Evolutionary conservation across 805 yeast genomes (phyloP), one percentile per base, ranked within the genome.

Genomic region (Saturnispora kantuleensis): DNA sequence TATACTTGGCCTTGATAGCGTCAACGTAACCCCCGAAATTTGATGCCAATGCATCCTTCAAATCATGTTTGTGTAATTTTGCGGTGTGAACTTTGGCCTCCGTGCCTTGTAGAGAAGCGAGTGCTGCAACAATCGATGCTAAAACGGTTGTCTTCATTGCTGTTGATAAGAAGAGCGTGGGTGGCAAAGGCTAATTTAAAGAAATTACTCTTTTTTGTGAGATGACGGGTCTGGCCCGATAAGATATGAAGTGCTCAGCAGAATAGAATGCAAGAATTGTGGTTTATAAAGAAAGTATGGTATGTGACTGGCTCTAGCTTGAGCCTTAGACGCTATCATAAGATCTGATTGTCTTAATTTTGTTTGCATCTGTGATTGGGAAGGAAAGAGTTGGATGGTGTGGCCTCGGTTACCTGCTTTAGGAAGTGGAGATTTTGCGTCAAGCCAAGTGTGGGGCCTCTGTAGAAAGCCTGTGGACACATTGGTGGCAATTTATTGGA

Each of bases 21-120:
- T 56, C 50, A 43, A 74, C 68, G 55, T 76, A 75, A 37, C 73
- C 73, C n/a, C 54, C 49, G 54, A 71, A 76, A 11, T 64, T 58
- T 40, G 73, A 74, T 42, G 66, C 65, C 47, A 72, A 67, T 13
- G 74, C 63, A 30, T 73, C 77, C 18, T 69, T 70, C 34, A 58
- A 57, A 2, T 79, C 71, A 32, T 73, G 64, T 58, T 71, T 74
- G 48, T 66, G 59, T 52, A 76, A 65, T 46, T 69, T 65, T 38
- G 76, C 70, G 13, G 69, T 62, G 56, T 69, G 74, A 28, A 64
- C 69, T 45, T 66, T 72, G 43, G 76, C 79, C 34, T 71, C 70
- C 50, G n/a, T 50, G 41, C 29, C 31, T 9, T 29, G 21, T 5
- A 45, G 35, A n/a, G 48, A 39, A 2, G 42, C 36, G 10, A 49